A percentile compares a stretch with the other conserved stretches of the same genome.
phyloP scores from a whole-genome alignment of 305 asterid genomes.

The Withania somnifera region DNA sequence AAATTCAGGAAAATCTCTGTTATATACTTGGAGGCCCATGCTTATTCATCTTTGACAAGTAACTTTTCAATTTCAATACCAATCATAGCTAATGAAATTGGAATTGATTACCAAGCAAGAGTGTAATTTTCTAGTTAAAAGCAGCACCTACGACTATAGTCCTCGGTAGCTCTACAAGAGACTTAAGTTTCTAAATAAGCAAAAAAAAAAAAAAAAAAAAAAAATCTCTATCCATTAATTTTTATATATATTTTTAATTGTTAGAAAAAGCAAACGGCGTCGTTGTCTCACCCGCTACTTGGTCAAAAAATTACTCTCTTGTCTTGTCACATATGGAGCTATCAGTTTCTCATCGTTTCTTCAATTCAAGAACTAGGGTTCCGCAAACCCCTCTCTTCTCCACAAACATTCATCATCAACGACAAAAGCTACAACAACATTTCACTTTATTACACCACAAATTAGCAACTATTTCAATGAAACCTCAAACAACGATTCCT shows the following conservation, averaged over 20 bases:
- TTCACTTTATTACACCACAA: constrained; percentile 10
- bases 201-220: no score
- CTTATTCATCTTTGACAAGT: neutral
- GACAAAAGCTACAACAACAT: constrained; percentile 20
- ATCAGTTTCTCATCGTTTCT: constrained; percentile 15
- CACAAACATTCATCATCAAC: constrained; percentile 1
- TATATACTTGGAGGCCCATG: neutral
- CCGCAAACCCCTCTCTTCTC: constrained; percentile 21
- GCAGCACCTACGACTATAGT: no score
- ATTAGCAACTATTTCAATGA: constrained; percentile 16
- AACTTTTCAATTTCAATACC: neutral
- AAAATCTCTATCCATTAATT: no score
- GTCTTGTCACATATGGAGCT: constrained; percentile 39
- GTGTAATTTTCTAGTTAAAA: neutral
- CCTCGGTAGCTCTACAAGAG: no score
- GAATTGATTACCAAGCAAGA: neutral
- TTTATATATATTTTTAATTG: no score
- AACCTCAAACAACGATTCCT: constrained; percentile 12
- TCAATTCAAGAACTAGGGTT: constrained; percentile 7
- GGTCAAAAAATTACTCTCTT: no score
- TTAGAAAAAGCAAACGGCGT: no score
- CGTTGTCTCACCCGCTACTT: neutral
- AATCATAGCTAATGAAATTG: neutral
- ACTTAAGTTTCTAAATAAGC: no score
- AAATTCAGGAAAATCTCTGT: neutral